These are phyloP conservation scores for Trichosporon asahii DNA, from an alignment of 1,284 basidiomycete genomes.

Conservation along the genomic window DNA sequence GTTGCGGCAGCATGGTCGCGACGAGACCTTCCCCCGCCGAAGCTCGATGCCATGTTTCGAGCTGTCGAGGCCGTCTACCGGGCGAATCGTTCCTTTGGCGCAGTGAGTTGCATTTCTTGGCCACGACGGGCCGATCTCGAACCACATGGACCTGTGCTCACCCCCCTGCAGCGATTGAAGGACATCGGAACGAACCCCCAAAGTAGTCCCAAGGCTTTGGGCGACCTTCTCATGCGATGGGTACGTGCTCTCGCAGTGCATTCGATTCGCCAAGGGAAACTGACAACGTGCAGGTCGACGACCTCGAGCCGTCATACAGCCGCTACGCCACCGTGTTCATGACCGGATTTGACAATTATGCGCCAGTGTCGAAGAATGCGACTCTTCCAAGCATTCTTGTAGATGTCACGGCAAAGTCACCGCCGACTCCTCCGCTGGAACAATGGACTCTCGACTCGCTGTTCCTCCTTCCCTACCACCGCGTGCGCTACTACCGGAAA, in stretches of 20 bases:
- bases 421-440: constrained; percentile 54
- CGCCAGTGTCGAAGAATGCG: constrained; percentile 69
- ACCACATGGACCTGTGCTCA: constrained; percentile 16
- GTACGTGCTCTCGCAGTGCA: constrained; percentile 55
- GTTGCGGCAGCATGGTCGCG: constrained; percentile 96
- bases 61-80: constrained; percentile 88
- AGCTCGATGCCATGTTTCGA: constrained; percentile 91
- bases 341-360: constrained; percentile 77
- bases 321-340: constrained; percentile 72
- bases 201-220: constrained; percentile 86
- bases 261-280: not conserved
- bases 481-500: constrained; percentile 89
- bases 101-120: constrained; percentile 56
- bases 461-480: constrained; percentile 77
- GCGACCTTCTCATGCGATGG: constrained; percentile 96
- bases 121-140: not conserved
- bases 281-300: constrained; percentile 66
- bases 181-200: constrained; percentile 87
- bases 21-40: constrained; percentile 84
- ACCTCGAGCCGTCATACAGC: constrained; percentile 81
- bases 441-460: constrained; percentile 82
- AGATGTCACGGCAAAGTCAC: constrained; percentile 64
- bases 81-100: constrained; percentile 75
- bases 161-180: constrained; percentile 68
- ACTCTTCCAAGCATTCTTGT: constrained; percentile 67